Evolutionary conservation across 306 rosid species (phyloP), one percentile per base, ranked within the genome.

Genomic region (Casuarina equisetifolia): DNA sequence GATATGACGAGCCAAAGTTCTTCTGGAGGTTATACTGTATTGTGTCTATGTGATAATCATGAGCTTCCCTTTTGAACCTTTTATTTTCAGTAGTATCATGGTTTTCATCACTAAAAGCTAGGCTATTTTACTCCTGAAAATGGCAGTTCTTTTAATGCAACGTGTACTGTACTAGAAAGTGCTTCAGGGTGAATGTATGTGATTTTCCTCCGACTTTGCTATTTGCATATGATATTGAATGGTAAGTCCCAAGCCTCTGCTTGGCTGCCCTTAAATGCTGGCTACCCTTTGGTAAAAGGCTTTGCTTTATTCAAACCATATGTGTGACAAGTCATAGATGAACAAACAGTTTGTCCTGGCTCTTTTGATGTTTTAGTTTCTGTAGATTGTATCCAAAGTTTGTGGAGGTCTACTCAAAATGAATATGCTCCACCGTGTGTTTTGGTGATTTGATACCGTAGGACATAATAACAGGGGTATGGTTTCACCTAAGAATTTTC

Each of bases 11-110:
- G 20, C 51, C 42, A 38, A 12, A 36, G 13, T 17, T 7, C 7
- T 67, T 42, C 15, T 16, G 13, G 48, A 40, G 46, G 42, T 66
- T 66, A 32, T 38, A 17, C 64, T 42, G 71, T 42, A 40, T 6
- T 2, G 12, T 49, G 35, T 4, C 48, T 16, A 12, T 12, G 50
- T 67, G 7, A 67, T n/a, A 16, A 39, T 4, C 5, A 66, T 40
- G 71, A 66, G 13, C 42, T 38, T 62, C 70, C 42, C 20, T 66
- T 40, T n/a, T 17, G 71, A 66, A 20, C 71, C 40, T 66, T 17
- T 6, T 66, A 16, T n/a, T 15, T 66, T 42, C 50, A 17, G 15
- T 17, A 42, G 50, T 17, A 40, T 67, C 0, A 39, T 44, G 39
- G 10, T 63, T 63, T 16, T 8, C 8, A 66, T 66, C 13, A 67